A percentile compares a stretch with the other conserved stretches of the same genome.
Conservation (phyloP, 345 rosid species). For the Hypericum androsaemum region DNA sequence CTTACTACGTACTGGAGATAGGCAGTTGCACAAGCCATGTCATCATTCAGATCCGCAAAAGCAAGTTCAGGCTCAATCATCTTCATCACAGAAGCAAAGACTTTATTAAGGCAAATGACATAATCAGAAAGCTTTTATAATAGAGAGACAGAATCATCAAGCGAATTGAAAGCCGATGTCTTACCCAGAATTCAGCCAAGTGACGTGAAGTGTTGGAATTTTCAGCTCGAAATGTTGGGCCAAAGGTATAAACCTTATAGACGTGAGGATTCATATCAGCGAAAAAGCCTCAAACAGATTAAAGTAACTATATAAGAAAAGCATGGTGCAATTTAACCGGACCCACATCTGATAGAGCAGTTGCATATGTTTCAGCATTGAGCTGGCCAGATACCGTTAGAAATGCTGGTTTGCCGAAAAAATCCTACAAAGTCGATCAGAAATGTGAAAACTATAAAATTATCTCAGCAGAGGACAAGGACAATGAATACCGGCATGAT, state of each 20-base stretch:
- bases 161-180: constrained; percentile 13
- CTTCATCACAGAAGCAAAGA: constrained; percentile 24
- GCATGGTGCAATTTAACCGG: constrained; percentile 6
- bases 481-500: not conserved
- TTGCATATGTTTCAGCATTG: constrained; percentile 94
- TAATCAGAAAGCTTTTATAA: constrained; percentile 3
- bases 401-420: constrained; percentile 95
- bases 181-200: constrained; percentile 95
- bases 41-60: constrained; percentile 91
- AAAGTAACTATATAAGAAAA: constrained; percentile 6
- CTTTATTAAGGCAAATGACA: not conserved
- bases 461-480: not conserved
- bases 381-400: constrained; percentile 98
- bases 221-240: constrained; percentile 98
- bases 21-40: constrained; percentile 99
- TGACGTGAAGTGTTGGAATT: constrained; percentile 93
- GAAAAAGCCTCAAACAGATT: constrained; percentile 4
- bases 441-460: constrained; percentile 3
- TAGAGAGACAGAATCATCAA: constrained; percentile 6
- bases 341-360: constrained; percentile 89
- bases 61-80: constrained; percentile 99
- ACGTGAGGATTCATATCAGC: not conserved
- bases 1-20: constrained; percentile 99
- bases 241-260: constrained; percentile 81
- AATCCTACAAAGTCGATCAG: constrained; percentile 46